Evolutionary conservation across 495 filamentous ascomycete species (phyloP).

Genomic region (Sporormia fimetaria): DNA sequence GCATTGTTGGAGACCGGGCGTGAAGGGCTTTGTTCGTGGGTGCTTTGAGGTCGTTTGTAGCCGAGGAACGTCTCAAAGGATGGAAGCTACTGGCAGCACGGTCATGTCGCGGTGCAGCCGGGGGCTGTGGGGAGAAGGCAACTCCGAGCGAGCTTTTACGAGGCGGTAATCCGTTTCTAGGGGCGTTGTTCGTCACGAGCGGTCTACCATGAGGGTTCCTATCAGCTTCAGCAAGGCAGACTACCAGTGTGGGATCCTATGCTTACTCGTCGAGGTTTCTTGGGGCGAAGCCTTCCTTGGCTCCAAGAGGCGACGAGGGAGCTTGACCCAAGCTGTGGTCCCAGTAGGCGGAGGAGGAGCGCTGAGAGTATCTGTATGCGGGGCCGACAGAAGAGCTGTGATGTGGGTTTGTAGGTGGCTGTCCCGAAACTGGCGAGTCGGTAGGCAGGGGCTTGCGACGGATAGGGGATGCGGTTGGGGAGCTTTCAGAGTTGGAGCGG

Average conservation of each 20-base stretch:
- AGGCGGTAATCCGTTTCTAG: constrained; percentile 5
- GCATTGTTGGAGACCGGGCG: constrained; percentile 22
- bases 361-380: constrained; percentile 15
- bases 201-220: constrained; percentile 23
- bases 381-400: no score
- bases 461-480: constrained; percentile 28
- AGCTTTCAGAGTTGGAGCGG: constrained; percentile 26
- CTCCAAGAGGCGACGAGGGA: constrained; percentile 11
- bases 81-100: constrained; percentile 15
- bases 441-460: constrained; percentile 27
- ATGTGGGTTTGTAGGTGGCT: no score
- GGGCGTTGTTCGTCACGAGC: constrained; percentile 12
- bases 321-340: constrained; percentile 12
- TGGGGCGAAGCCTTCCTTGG: constrained; percentile 18
- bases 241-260: no score
- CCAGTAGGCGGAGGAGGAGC: constrained; percentile 16
- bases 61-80: constrained; percentile 6
- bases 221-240: no score
- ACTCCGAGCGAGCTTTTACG: constrained; percentile 5
- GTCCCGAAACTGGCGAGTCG: constrained; percentile 23
- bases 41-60: constrained; percentile 8
- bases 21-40: constrained; percentile 11
- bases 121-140: neutral
- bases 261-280: constrained; percentile 30
- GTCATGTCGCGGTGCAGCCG: constrained; percentile 5